phyloP scores from a whole-genome alignment of 2,329 filamentous ascomycete genomes.

The Ophiostoma sp. region DNA sequence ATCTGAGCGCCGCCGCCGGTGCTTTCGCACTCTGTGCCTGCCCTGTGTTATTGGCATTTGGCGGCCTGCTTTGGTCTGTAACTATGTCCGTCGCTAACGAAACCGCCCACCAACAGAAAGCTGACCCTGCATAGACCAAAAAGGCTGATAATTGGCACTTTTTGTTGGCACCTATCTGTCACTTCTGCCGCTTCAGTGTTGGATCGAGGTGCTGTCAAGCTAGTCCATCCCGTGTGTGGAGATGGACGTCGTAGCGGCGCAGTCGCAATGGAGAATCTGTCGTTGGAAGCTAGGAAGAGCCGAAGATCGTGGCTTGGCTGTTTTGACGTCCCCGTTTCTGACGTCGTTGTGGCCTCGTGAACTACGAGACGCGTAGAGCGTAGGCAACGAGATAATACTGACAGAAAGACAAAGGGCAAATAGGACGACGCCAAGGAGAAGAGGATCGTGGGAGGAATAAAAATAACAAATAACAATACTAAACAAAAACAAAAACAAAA shows the following conservation, averaged over 20 bases:
- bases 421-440: neutral
- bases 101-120: neutral
- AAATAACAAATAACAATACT: neutral
- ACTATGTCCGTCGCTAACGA: neutral
- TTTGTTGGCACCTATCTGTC: neutral
- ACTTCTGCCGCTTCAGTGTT: neutral
- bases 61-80: neutral
- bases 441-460: neutral
- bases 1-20: neutral
- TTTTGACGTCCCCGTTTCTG: neutral
- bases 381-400: neutral
- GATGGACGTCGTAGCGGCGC: neutral
- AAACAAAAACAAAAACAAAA: no score
- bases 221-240: slow-evolving; percentile 8
- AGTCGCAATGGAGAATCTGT: neutral
- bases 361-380: neutral
- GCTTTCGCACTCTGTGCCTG: slow-evolving; percentile 2
- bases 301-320: neutral
- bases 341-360: neutral
- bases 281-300: neutral
- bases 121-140: neutral
- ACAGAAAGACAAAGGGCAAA: no score
- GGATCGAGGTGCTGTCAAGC: neutral
- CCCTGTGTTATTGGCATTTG: slow-evolving; percentile 19
- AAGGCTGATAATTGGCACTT: neutral